Percentiles rank a stretch among this genome's conserved stretches.
These are phyloP conservation scores for Astraeus odoratus DNA, from an alignment of 768 basidiomycete genomes.

Conservation along the genomic window DNA sequence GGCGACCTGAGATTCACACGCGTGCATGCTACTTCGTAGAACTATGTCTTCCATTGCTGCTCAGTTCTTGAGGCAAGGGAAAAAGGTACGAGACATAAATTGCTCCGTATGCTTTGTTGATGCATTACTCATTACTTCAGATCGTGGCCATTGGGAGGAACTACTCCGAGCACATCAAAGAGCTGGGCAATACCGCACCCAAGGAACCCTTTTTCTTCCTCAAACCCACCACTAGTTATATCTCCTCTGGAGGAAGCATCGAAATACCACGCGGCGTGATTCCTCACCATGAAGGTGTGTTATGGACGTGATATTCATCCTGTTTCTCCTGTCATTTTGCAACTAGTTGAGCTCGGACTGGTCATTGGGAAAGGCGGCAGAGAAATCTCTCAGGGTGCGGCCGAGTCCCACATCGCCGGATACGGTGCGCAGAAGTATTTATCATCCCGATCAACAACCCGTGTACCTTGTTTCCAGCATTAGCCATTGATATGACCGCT, in stretches of 20 bases:
- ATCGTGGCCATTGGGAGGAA: slow-evolving; percentile 96
- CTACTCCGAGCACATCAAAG: slow-evolving; percentile 87
- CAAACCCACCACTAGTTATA: slow-evolving; percentile 90
- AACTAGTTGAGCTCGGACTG: slow-evolving; percentile 89
- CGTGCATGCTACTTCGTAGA: neutral
- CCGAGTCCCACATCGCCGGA: slow-evolving; percentile 78
- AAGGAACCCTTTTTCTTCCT: slow-evolving; percentile 98
- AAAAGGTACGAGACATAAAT: slow-evolving; percentile 40
- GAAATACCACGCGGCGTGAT: slow-evolving; percentile 82
- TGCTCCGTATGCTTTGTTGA: neutral
- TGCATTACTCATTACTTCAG: slow-evolving; percentile 29
- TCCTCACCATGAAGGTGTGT: slow-evolving; percentile 85
- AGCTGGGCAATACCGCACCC: slow-evolving; percentile 77
- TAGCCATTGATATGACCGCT: slow-evolving; percentile 95
- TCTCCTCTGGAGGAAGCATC: slow-evolving; percentile 67
- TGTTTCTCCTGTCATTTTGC: neutral
- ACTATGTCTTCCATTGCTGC: slow-evolving; percentile 29
- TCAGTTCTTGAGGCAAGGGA: slow-evolving; percentile 39
- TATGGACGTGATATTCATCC: neutral
- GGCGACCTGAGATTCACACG: no score
- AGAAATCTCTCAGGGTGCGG: slow-evolving; percentile 68
- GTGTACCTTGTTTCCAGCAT: slow-evolving; percentile 38
- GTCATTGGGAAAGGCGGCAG: slow-evolving; percentile 86
- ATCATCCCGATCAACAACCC: neutral
- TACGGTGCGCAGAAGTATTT: slow-evolving; percentile 53